These are phyloP conservation scores for Aureobasidium sp. DNA, from an alignment of 2,329 filamentous ascomycete genomes.

Conservation along the genomic window DNA sequence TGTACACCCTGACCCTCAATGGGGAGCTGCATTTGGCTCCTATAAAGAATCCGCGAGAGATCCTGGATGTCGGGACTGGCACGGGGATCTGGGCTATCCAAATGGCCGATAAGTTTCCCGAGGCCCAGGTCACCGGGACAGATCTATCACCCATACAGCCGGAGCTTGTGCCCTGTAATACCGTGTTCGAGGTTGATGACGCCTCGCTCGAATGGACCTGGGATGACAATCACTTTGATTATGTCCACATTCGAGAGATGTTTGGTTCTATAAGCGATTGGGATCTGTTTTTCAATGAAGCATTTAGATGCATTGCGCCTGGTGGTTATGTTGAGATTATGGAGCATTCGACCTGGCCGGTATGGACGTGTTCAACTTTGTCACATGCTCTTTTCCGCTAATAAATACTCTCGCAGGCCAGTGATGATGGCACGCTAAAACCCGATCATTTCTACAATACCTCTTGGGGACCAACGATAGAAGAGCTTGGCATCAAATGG, in stretches of 20 bases:
- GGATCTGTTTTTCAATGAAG: conserved; percentile 35
- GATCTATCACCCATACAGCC: conserved; percentile 47
- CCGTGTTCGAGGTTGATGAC: conserved; percentile 43
- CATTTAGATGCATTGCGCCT: conserved; percentile 27
- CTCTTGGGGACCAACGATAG: conserved; percentile 11
- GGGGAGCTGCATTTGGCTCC: conserved; percentile 28
- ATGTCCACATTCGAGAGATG: conserved; percentile 41
- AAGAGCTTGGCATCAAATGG: conserved; percentile 4
- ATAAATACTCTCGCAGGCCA: background rate
- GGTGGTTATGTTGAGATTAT: conserved; percentile 36
- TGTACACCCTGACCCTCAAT: conserved; percentile 32
- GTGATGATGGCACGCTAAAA: conserved; percentile 32
- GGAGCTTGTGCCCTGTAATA: conserved; percentile 41
- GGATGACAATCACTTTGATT: conserved; percentile 33
- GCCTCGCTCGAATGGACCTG: conserved; percentile 37
- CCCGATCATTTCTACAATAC: conserved; percentile 6
- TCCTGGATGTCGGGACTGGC: conserved; percentile 45
- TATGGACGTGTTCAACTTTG: background rate
- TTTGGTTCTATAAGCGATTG: conserved; percentile 42
- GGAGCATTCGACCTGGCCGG: conserved; percentile 34
- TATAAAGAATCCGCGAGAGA: conserved; percentile 22
- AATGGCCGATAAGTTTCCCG: conserved; percentile 29
- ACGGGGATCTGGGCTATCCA: conserved; percentile 37
- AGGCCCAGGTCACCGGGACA: conserved; percentile 36
- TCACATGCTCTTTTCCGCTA: background rate